These are phyloP conservation scores for Clarireedia hainanense DNA, from an alignment of 2,329 filamentous ascomycete genomes.

Conservation along the genomic window DNA sequence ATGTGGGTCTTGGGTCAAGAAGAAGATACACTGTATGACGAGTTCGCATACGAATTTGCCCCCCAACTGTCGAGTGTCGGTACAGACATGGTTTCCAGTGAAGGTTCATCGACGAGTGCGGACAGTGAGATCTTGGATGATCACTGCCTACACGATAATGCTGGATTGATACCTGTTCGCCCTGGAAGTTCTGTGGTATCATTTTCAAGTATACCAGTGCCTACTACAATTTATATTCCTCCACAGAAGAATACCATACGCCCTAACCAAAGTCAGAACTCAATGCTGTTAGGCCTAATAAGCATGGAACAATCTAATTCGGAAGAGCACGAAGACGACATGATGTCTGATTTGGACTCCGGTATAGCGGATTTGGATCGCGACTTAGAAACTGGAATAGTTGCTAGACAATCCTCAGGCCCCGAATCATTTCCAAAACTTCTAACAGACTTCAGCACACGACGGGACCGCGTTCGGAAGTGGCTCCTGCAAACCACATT, in stretches of 20 bases:
- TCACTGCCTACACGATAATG: not conserved
- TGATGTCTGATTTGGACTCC: conserved; percentile 9
- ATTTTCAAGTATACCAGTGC: not conserved
- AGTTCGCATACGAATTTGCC: conserved; percentile 16
- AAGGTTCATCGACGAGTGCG: not conserved
- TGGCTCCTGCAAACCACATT: conserved; percentile 19
- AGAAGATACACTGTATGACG: conserved; percentile 12
- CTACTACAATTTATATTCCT: too few relatives aligned
- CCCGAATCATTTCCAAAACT: conserved; percentile 14
- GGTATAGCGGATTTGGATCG: conserved; percentile 4
- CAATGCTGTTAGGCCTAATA: not conserved
- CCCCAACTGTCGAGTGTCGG: conserved; percentile 2
- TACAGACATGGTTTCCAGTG: not conserved
- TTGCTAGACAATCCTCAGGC: not conserved
- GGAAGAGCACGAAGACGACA: not conserved
- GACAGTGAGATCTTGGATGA: not conserved
- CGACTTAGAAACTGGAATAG: not conserved
- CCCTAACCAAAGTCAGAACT: not conserved
- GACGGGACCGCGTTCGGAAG: conserved; percentile 19
- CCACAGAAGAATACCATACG: not conserved
- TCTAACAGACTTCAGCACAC: conserved; percentile 16
- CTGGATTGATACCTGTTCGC: not conserved
- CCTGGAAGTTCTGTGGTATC: not conserved
- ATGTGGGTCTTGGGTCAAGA: conserved; percentile 17
- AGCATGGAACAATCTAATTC: too few relatives aligned